Conservation (phyloP, 805 yeast species). For the Barnettozyma populi region DNA sequence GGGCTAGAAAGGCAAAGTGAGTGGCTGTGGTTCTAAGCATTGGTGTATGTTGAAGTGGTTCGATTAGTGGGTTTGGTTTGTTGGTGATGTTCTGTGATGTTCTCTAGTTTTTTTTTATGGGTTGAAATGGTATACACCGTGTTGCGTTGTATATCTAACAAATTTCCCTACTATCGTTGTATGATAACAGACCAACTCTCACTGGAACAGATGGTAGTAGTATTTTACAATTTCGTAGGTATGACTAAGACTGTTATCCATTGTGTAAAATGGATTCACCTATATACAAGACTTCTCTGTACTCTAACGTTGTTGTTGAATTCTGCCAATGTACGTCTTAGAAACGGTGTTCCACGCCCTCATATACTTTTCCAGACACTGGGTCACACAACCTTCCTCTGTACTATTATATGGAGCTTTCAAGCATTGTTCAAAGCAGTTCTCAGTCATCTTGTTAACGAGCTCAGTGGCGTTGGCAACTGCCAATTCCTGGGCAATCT, state of each 20-base stretch:
- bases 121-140: no score
- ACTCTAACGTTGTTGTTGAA: constrained; percentile 41
- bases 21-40: neutral
- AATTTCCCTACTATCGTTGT: no score
- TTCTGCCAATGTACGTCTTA: constrained; percentile 67
- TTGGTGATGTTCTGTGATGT: no score
- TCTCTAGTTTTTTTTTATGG: no score
- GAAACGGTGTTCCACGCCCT: constrained; percentile 86
- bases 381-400: constrained; percentile 65
- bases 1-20: neutral
- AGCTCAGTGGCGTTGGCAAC: constrained; percentile 87
- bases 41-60: neutral
- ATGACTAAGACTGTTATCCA: no score
- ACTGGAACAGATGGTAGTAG: no score
- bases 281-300: constrained; percentile 4
- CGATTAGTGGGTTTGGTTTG: no score
- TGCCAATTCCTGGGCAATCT: constrained; percentile 78
- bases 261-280: neutral
- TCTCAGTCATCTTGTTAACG: constrained; percentile 77
- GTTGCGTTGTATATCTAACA: no score
- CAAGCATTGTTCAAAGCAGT: constrained; percentile 81
- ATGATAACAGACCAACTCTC: no score
- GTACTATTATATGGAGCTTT: constrained; percentile 49
- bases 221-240: no score
- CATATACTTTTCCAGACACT: constrained; percentile 84